Percentiles rank a stretch among this genome's conserved stretches.
Conservation (phyloP, 352 stramenopile genomes). For the Phytophthora ohioensis region DNA sequence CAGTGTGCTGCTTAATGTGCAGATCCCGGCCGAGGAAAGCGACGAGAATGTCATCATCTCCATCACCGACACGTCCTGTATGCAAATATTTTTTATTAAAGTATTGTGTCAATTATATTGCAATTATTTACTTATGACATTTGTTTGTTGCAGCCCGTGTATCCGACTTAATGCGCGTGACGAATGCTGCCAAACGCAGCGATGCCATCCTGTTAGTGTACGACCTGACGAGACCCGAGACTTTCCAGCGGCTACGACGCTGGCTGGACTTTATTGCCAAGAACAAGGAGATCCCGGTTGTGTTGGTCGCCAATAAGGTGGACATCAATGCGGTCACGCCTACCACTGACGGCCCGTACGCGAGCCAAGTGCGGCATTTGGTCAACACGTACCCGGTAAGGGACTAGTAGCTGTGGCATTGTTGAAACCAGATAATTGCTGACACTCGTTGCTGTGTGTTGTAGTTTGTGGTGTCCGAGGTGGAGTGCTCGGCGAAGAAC, state of each 20-base stretch:
- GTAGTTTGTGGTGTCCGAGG: slow-evolving; percentile 83
- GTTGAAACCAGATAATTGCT: neutral
- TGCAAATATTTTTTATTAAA: slow-evolving; percentile 10
- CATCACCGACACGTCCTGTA: slow-evolving; percentile 90
- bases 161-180: slow-evolving; percentile 85
- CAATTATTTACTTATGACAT: neutral
- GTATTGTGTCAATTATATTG: neutral
- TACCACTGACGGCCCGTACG: slow-evolving; percentile 65
- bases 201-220: slow-evolving; percentile 91
- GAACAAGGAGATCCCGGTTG: slow-evolving; percentile 89
- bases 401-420: neutral
- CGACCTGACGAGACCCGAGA: slow-evolving; percentile 85
- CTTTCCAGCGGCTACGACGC: slow-evolving; percentile 81
- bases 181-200: slow-evolving; percentile 86
- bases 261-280: slow-evolving; percentile 90
- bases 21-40: slow-evolving; percentile 90
- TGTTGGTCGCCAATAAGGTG: slow-evolving; percentile 91
- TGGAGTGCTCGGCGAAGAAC: slow-evolving; percentile 90
- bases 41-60: slow-evolving; percentile 92
- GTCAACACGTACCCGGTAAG: slow-evolving; percentile 77
- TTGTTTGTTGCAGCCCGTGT: slow-evolving; percentile 57
- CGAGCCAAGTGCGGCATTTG: slow-evolving; percentile 75
- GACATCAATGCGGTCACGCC: slow-evolving; percentile 81
- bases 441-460: slow-evolving; percentile 3
- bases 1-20: slow-evolving; percentile 86